A percentile compares a stretch with the other conserved stretches of the same genome.
Conservation (phyloP, 2,329 filamentous ascomycete genomes). For the Trichoderma lentiforme region DNA sequence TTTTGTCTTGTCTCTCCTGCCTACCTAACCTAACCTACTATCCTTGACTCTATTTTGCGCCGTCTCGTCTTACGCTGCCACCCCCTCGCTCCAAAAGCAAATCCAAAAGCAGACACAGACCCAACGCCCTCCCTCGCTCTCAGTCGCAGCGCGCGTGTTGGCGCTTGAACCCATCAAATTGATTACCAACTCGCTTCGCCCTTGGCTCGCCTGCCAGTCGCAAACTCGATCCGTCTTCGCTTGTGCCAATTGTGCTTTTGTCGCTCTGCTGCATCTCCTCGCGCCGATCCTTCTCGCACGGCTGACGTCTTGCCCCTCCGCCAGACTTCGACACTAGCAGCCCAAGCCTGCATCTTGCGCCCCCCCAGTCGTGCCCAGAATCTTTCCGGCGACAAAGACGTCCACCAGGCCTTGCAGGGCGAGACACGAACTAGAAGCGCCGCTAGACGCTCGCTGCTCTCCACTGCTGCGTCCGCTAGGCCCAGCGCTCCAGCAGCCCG, state of each 20-base stretch:
- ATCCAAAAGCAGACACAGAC: not conserved
- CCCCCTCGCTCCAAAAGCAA: not conserved
- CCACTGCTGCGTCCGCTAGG: constrained; percentile 11
- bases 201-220: not conserved
- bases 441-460: constrained; percentile 15
- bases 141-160: not conserved
- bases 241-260: not conserved
- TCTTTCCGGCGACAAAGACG: constrained; percentile 10
- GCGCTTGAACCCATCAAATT: not conserved
- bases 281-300: constrained; percentile 16
- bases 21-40: not conserved
- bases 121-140: not conserved
- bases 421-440: constrained; percentile 16
- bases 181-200: not conserved
- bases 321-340: not conserved
- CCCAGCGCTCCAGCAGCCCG: not conserved
- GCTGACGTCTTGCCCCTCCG: constrained; percentile 20
- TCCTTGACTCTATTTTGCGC: not conserved
- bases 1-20: not conserved
- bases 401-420: constrained; percentile 7
- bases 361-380: constrained; percentile 8
- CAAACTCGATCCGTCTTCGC: not conserved
- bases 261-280: not conserved
- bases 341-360: constrained; percentile 14
- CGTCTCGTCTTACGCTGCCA: not conserved